These are phyloP conservation scores for Stemphylium lycopersici DNA, from an alignment of 2,329 filamentous ascomycete species.

Conservation along the genomic window DNA sequence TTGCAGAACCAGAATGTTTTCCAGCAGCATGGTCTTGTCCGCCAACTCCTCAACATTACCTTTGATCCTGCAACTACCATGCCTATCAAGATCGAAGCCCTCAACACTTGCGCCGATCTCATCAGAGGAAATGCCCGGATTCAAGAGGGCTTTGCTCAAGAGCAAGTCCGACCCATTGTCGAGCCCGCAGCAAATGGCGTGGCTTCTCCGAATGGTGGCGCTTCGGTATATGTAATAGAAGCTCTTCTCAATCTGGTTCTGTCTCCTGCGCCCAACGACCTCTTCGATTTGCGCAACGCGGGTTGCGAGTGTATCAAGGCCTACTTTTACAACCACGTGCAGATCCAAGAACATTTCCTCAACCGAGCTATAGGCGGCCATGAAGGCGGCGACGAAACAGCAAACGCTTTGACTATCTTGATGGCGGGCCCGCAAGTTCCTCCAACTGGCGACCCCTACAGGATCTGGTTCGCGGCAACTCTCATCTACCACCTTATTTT, in stretches of 20 bases:
- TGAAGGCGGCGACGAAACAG: slow-evolving; percentile 76
- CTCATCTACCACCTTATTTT: slow-evolving; percentile 85
- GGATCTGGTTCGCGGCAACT: slow-evolving; percentile 86
- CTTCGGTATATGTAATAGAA: slow-evolving; percentile 87
- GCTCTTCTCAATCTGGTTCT: slow-evolving; percentile 84
- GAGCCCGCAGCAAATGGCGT: slow-evolving; percentile 51
- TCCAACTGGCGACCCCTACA: slow-evolving; percentile 78
- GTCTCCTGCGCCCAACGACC: slow-evolving; percentile 66
- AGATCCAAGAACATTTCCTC: slow-evolving; percentile 85
- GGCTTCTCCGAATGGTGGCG: slow-evolving; percentile 57
- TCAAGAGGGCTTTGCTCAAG: slow-evolving; percentile 87
- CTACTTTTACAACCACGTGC: slow-evolving; percentile 82
- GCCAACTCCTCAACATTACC: slow-evolving; percentile 79
- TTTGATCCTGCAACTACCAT: slow-evolving; percentile 76
- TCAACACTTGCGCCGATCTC: slow-evolving; percentile 84
- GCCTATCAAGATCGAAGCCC: slow-evolving; percentile 83
- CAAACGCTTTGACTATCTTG: slow-evolving; percentile 86
- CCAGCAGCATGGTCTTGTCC: slow-evolving; percentile 80
- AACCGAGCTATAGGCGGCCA: slow-evolving; percentile 89
- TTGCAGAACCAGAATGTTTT: slow-evolving; percentile 84
- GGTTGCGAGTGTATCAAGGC: slow-evolving; percentile 91
- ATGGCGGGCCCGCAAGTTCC: slow-evolving; percentile 69
- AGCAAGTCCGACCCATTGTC: slow-evolving; percentile 73
- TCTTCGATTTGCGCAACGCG: slow-evolving; percentile 81
- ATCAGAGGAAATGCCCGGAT: slow-evolving; percentile 80